Evolutionary conservation across 2,329 filamentous ascomycete genomes (phyloP), one percentile per base, ranked within the genome.

Genomic region (Aspergillus quadricinctus): DNA sequence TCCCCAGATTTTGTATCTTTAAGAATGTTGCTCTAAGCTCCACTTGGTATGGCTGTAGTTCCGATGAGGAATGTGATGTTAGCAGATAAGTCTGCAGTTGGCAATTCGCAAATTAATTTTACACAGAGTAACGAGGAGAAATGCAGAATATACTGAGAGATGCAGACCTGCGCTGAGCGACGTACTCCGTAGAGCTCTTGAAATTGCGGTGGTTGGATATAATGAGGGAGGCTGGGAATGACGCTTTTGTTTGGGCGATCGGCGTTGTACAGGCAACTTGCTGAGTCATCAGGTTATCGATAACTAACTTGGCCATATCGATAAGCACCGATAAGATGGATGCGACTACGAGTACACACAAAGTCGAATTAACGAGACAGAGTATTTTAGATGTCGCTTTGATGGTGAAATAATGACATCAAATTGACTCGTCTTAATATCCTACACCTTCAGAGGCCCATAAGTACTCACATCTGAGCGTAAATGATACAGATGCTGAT

Each of bases 161-260:
- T 54, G 50, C 49, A 49, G 50, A 17, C 41, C 25, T 48, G 21
- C 37, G 28, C 50, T 50, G 37, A 48, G 31, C 31, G 14, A 35
- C 31, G 31, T n/a, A n/a, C n/a, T n/a, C n/a, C n/a, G n/a, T 35
- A 35, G 31, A 41, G 49, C 43, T 49, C 52, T 58, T 53, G 52
- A 65, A 73, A 74, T 60, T 69, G 65, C 57, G 71, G 71, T 71
- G 71, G 71, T 72, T 73, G 71, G 67, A 66, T 62, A 55, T 62
- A 62, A 59, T 59, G 48, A 23, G 57, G 57, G 67, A 72, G 71
- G 72, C 69, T 73, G 71, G 71, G 71, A 56, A 60, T 60, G 57
- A 58, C 66, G 66, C 64, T 40, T 57, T 64, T 70, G 68, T 67
- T 61, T 61, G 54, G 52, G 53, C 31, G 41, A 55, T 59, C 57